Conservation (phyloP, 1,284 basidiomycete species). For the Bondarzewia mesenterica region DNA sequence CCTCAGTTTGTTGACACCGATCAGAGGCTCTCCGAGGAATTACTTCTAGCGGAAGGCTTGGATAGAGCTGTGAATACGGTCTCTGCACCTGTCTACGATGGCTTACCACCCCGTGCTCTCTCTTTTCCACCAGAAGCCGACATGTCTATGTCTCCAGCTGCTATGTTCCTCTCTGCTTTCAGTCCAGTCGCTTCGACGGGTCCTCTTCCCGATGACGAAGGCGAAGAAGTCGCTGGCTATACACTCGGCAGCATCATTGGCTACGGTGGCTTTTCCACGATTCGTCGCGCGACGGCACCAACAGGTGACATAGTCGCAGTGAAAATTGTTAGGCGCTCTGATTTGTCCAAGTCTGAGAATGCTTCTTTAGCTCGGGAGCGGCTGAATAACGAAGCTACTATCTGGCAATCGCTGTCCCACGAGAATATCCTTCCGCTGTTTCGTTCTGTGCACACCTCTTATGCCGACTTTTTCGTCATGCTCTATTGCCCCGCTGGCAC, state of each 20-base stretch:
- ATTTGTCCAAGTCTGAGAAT: conserved; percentile 42
- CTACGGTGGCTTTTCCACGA: conserved; percentile 81
- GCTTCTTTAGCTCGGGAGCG: conserved; percentile 41
- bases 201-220: conserved; percentile 49
- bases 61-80: background rate
- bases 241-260: conserved; percentile 75
- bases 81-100: background rate
- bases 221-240: conserved; percentile 59
- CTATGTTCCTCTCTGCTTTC: conserved; percentile 72
- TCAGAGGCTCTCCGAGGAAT: background rate
- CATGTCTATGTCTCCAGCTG: conserved; percentile 56
- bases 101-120: conserved; percentile 4
- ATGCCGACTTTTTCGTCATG: conserved; percentile 80
- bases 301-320: conserved; percentile 72
- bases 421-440: conserved; percentile 81
- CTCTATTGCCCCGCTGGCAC: conserved; percentile 80
- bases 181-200: conserved; percentile 26
- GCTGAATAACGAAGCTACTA: conserved; percentile 67
- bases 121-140: conserved; percentile 13
- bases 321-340: conserved; percentile 66
- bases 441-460: conserved; percentile 51
- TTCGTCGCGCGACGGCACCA: conserved; percentile 63
- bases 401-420: conserved; percentile 76
- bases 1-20: background rate
- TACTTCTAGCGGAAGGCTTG: background rate